Conservation (phyloP, 352 stramenopile genomes). For the Thalassiosira livingstoniorum region DNA sequence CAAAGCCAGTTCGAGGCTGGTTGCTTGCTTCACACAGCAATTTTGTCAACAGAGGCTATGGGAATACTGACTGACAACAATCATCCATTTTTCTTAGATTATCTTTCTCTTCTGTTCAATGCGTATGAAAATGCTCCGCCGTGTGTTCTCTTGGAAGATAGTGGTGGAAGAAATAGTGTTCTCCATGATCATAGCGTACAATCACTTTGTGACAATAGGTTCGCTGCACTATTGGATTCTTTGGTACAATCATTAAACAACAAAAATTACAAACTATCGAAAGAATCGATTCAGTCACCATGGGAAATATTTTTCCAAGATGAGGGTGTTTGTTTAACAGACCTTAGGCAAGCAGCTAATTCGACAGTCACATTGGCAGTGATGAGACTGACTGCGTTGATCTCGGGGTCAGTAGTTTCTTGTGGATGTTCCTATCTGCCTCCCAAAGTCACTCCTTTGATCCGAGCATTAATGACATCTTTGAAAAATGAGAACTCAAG, state of each 20-base stretch:
- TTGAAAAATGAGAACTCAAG: slow-evolving; percentile 77
- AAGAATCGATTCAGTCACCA: slow-evolving; percentile 18
- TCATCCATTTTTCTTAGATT: slow-evolving; percentile 37
- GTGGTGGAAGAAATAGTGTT: slow-evolving; percentile 6
- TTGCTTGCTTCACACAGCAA: slow-evolving; percentile 57
- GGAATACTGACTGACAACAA: slow-evolving; percentile 1
- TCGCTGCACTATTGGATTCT: slow-evolving; percentile 36
- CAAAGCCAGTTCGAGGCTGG: slow-evolving; percentile 68
- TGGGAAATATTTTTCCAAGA: slow-evolving; percentile 43
- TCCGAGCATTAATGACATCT: slow-evolving; percentile 80
- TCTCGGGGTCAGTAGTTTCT: slow-evolving; percentile 51
- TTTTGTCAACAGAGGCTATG: background rate
- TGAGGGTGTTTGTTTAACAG: slow-evolving; percentile 43
- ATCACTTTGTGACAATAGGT: slow-evolving; percentile 48
- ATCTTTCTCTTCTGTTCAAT: slow-evolving; percentile 38
- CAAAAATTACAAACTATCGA: background rate
- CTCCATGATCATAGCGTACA: slow-evolving; percentile 42
- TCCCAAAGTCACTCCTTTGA: slow-evolving; percentile 72
- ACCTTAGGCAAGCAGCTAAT: slow-evolving; percentile 23
- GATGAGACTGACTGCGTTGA: slow-evolving; percentile 58
- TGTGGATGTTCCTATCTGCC: slow-evolving; percentile 56
- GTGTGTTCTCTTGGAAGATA: slow-evolving; percentile 32
- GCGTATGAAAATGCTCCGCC: slow-evolving; percentile 17
- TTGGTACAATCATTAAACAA: slow-evolving; percentile 7
- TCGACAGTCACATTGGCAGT: slow-evolving; percentile 31